Base-by-base conservation (phyloP, 768 basidiomycete genomes). In the Boletus tomentosulus region DNA sequence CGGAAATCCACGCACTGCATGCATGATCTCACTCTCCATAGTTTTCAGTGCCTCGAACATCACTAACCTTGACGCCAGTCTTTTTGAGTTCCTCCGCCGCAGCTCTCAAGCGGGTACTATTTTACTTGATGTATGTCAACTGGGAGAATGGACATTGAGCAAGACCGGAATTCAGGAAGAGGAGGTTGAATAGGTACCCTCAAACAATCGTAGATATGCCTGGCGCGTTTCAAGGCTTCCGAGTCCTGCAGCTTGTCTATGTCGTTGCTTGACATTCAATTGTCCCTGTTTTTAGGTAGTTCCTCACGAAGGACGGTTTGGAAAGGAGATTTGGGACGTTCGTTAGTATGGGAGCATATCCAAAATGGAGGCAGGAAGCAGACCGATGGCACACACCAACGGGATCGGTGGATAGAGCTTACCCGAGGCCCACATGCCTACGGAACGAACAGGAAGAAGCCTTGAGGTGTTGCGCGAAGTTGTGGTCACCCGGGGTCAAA, bases 171-270 rank as follows among this genome's bases (percentile, higher is more conserved):
- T 30, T 22, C n/a, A n/a, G n/a, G 79, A 30, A 47, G 34, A 56
- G 27, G 39, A 41, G 33, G n/a, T 24, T 15, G 53, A 50, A 49
- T 49, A 79, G 84, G 57, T 66, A 98, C 95, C 73, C 96, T 81
- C 8, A 96, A 92, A 56, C 88, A 83, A 74, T 98, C 96, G 73
- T 98, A 98, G 54, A 91, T 84, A 48, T 90, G 93, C 67, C 81
- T 82, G 2, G 94, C 94, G 63, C 80, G 81, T 75, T 91, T 92
- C 92, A 99, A 87, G 13, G 94, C 88, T 67, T 96, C 93, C 50
- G 92, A 93, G 69, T 98, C 97, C 76, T 98, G 95, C 46, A 98
- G 73, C 74, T 97, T 97, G 74, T 92, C 91, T 35, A 97, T 96
- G 92, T 16, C 98, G 79, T 73, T 97, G 92, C 75, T 94, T 95